Percentiles rank a stretch among this genome's conserved stretches.
phyloP scores from a whole-genome alignment of 805 yeast genomes.

The Maudiozyma saulgeensis region DNA sequence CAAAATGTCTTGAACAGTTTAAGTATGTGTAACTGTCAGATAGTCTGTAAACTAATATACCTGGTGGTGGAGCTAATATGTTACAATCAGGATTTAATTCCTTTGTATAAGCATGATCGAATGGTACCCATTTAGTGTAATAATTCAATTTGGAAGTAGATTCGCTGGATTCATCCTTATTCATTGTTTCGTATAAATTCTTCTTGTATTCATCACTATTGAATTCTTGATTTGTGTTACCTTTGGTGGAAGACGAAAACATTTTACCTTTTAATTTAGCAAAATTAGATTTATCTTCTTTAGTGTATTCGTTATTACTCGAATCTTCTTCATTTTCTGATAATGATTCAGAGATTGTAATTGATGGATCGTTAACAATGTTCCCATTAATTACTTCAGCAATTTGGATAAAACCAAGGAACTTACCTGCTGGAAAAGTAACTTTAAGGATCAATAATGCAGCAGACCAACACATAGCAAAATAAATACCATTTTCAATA shows the following conservation, averaged over 20 bases:
- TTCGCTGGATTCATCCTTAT: neutral
- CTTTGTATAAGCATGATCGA: conserved; percentile 31
- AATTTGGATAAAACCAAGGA: conserved; percentile 68
- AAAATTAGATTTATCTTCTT: neutral
- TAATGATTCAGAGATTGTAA: neutral
- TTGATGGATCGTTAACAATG: conserved; percentile 17
- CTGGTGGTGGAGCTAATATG: conserved; percentile 78
- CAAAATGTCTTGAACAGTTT: conserved; percentile 67
- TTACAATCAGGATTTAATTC: conserved; percentile 46
- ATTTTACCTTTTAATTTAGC: neutral
- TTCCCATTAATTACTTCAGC: conserved; percentile 61
- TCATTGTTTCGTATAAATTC: neutral
- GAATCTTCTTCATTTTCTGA: neutral
- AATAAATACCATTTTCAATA: conserved; percentile 84
- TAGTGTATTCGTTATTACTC: neutral
- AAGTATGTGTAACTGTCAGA: conserved; percentile 76
- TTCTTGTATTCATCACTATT: neutral
- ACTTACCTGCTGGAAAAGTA: conserved; percentile 73
- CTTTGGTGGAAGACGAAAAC: neutral
- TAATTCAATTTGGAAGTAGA: conserved; percentile 28
- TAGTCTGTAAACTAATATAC: conserved; percentile 78
- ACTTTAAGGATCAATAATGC: conserved; percentile 65
- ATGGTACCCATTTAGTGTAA: conserved; percentile 64
- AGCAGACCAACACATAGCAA: conserved; percentile 76
- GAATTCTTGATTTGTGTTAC: neutral